phyloP scores from a whole-genome alignment of 2,329 filamentous ascomycete species.

The Coniella lustricola region DNA sequence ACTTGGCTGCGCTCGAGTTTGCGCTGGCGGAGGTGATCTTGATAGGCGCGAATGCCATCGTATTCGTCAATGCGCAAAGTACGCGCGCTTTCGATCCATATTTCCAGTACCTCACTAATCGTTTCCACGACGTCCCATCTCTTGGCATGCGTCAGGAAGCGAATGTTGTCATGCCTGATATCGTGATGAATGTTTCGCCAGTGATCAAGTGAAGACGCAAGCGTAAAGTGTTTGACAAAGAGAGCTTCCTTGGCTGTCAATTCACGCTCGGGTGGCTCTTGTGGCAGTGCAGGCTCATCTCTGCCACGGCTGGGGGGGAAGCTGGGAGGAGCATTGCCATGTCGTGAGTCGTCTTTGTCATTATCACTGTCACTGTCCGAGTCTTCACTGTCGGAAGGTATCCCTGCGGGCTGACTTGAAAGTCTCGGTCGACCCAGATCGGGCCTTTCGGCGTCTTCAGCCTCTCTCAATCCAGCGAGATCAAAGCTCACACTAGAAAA shows the following conservation, averaged over 20 bases:
- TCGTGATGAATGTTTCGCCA: slow-evolving; percentile 10
- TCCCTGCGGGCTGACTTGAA: slow-evolving; percentile 2
- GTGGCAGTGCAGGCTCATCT: slow-evolving; percentile 8
- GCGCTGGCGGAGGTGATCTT: slow-evolving; percentile 13
- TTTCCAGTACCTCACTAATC: slow-evolving; percentile 25
- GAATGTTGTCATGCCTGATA: slow-evolving; percentile 7
- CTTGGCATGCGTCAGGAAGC: slow-evolving; percentile 11
- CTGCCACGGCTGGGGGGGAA: slow-evolving; percentile 8
- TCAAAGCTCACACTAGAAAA: slow-evolving; percentile 9
- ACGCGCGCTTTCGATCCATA: slow-evolving; percentile 33
- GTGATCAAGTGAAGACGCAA: slow-evolving; percentile 16
- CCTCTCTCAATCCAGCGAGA: not conserved
- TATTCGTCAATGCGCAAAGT: slow-evolving; percentile 15
- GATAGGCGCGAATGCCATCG: slow-evolving; percentile 13
- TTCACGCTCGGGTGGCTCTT: not conserved
- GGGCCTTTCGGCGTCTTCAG: slow-evolving; percentile 2
- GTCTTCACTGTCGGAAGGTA: not conserved
- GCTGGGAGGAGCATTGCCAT: slow-evolving; percentile 10
- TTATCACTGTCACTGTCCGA: slow-evolving; percentile 4
- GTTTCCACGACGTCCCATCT: slow-evolving; percentile 15
- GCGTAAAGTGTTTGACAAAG: slow-evolving; percentile 10
- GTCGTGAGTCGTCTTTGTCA: slow-evolving; percentile 8
- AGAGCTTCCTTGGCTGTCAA: no score
- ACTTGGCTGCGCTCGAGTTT: slow-evolving; percentile 6
- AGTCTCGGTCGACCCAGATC: slow-evolving; percentile 1